Conservation (phyloP, 805 yeast genomes). For the Sugiyamaella marilandica region DNA sequence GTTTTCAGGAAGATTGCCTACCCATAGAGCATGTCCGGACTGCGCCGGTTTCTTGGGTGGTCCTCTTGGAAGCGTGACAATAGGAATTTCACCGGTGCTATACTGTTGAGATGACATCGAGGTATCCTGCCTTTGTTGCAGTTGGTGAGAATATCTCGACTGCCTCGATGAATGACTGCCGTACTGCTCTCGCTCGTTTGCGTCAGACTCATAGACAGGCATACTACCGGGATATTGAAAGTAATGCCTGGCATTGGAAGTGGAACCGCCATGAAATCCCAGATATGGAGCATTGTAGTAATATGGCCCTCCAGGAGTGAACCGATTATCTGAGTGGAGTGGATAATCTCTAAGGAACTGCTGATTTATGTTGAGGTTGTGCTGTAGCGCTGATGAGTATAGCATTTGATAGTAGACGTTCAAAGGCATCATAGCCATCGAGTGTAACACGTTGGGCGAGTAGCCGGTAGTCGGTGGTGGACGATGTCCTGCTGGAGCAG, state of each 20-base stretch:
- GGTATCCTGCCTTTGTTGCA: no score
- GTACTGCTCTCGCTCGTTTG: no score
- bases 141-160: no score
- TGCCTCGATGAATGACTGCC: no score
- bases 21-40: conserved; percentile 44
- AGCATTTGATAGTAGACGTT: not conserved
- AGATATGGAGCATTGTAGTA: not conserved
- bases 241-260: no score
- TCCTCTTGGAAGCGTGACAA: conserved; percentile 28
- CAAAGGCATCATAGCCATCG: not conserved
- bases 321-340: no score
- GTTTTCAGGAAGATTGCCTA: conserved; percentile 37
- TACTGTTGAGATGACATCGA: no score
- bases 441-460: no score
- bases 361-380: not conserved
- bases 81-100: not conserved
- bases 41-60: conserved; percentile 39
- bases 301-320: not conserved
- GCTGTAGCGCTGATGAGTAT: not conserved
- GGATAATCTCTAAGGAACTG: not conserved
- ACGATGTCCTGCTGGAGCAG: no score
- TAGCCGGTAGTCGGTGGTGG: no score
- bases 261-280: not conserved
- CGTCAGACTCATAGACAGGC: no score
- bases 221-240: no score